These are phyloP conservation scores for Penicillium sp. DNA, from an alignment of 2,329 filamentous ascomycete species.

Conservation along the genomic window DNA sequence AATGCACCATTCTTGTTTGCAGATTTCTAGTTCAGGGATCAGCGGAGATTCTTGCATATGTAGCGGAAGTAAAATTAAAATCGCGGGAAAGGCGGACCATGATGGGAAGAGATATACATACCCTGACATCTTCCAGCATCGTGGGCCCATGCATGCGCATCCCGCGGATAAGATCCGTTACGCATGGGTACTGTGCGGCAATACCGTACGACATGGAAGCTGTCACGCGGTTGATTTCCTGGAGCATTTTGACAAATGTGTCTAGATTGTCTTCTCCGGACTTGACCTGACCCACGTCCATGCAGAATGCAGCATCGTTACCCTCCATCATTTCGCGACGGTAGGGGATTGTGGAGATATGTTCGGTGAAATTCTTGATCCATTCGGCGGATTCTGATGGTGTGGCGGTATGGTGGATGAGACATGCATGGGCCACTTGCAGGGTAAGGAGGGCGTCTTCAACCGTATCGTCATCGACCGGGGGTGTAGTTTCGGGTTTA, in stretches of 20 bases:
- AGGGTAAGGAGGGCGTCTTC: conserved; percentile 71
- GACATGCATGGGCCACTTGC: conserved; percentile 65
- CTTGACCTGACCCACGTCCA: conserved; percentile 75
- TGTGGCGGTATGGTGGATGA: conserved; percentile 68
- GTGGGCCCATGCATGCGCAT: conserved; percentile 61
- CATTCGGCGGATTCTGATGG: conserved; percentile 69
- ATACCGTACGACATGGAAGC: conserved; percentile 72
- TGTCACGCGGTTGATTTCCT: conserved; percentile 72
- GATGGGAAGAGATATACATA: conserved; percentile 18
- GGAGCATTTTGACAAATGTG: conserved; percentile 73
- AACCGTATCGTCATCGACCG: conserved; percentile 66
- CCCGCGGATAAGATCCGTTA: conserved; percentile 59
- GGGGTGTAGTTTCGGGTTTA: conserved; percentile 46
- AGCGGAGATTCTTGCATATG: not conserved
- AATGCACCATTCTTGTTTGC: conserved; percentile 49
- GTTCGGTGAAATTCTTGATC: conserved; percentile 73
- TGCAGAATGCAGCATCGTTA: conserved; percentile 66
- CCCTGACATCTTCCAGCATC: conserved; percentile 61
- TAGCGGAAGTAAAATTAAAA: not conserved
- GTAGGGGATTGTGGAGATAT: conserved; percentile 76
- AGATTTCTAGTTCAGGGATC: conserved; percentile 39
- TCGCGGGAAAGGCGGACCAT: not conserved
- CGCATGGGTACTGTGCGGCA: conserved; percentile 59
- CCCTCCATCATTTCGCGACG: conserved; percentile 51
- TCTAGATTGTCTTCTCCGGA: conserved; percentile 66